Conservation (phyloP, 1,139 yeast genomes). For the Kodamaea fungicola region DNA sequence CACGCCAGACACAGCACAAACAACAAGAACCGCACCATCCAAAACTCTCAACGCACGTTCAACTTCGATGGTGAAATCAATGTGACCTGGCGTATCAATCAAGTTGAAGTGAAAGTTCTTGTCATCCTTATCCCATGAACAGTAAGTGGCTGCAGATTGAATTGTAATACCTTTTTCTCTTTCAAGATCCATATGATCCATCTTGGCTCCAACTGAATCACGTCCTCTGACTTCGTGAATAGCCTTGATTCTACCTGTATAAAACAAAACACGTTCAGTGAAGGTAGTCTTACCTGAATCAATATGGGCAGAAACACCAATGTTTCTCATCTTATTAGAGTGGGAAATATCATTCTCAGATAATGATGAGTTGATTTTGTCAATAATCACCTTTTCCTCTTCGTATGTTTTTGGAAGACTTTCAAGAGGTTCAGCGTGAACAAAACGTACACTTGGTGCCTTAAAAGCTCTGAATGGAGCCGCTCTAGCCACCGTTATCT, state of each 20-base stretch:
- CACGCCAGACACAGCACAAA: conserved; percentile 97
- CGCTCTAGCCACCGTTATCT: no score
- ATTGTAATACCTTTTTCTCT: conserved; percentile 61
- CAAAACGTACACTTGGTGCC: neutral
- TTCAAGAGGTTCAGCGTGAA: conserved; percentile 5
- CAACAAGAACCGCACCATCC: conserved; percentile 97
- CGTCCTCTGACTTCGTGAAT: conserved; percentile 98
- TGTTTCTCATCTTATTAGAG: conserved; percentile 71
- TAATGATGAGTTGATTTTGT: conserved; percentile 52
- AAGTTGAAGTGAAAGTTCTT: conserved; percentile 70
- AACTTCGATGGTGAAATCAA: conserved; percentile 97
- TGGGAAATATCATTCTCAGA: conserved; percentile 56
- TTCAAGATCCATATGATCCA: conserved; percentile 68
- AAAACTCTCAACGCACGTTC: conserved; percentile 95
- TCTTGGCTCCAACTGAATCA: conserved; percentile 97
- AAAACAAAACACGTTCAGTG: conserved; percentile 94
- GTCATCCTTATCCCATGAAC: conserved; percentile 84
- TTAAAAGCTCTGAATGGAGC: no score
- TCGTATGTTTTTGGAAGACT: conserved; percentile 49
- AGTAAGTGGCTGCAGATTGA: conserved; percentile 97
- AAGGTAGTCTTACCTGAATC: conserved; percentile 81
- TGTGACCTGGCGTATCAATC: conserved; percentile 51
- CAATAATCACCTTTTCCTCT: conserved; percentile 67
- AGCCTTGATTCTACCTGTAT: conserved; percentile 96
- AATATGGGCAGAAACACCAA: conserved; percentile 95